Evolutionary conservation across 2,329 filamentous ascomycete species (phyloP), one percentile per base, ranked within the genome.

Genomic region (Drechmeria coniospora): DNA sequence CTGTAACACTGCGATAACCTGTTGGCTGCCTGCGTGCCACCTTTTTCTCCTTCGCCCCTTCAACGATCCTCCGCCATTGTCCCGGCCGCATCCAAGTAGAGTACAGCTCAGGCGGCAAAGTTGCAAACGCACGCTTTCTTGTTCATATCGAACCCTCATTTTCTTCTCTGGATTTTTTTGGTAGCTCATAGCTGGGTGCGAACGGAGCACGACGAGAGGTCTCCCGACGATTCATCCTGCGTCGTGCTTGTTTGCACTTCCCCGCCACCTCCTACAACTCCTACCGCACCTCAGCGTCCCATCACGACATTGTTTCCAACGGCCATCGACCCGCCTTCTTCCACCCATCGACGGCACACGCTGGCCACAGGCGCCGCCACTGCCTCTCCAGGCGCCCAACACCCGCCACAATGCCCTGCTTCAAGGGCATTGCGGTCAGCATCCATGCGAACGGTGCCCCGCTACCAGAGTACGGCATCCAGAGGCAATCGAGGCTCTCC

Each of bases 381-480:
- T 29, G 29, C 28, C 24, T 30, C 24, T 35, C 19, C 25, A 15
- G 29, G 29, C 26, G 26, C 26, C 18, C 8, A 28, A 16, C 15
- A 18, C 31, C 33, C 39, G 39, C 46, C 49, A 68, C 50, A 50
- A 74, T 74, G 90, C 90, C 90, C 63, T 95, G 86, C 73, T 98
- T 95, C 65, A 92, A 95, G 65, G 90, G 90, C 58, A 84, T 98
- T 59, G 87, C 90, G 46, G 87, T 95, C 52, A 92, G 82, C 68
- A 92, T 95, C 54, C 90, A 98, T 61, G 70, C 73, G 32, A 75
- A 76, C 49, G 68, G 67, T 36, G 63, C 83, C 42, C 86, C 90
- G 40, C 73, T 98, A 40, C 67, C 84, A 36, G 90, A 98, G 59
- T 78, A 92, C 60, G 87, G 86, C 45, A 79, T 95, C 43, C 87